Base-by-base conservation (phyloP, 257 asterid species). In the Forsythia viridissima region DNA sequence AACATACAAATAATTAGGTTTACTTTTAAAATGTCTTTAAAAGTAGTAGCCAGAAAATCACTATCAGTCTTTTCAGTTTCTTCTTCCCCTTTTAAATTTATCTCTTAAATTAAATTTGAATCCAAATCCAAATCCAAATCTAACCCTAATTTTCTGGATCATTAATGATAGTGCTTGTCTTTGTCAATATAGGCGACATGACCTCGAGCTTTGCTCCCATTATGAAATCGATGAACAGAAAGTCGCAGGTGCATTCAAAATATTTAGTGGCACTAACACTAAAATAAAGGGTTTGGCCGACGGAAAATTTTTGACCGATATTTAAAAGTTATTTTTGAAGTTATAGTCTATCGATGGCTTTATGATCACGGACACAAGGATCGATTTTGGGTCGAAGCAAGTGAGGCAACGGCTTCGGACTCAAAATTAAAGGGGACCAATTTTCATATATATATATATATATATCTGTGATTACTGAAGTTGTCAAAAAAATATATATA, bases 121-220 rank as follows among this genome's bases (percentile, higher is more conserved):
- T 79, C 46, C 69, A 63, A 63, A 48, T 36, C 16, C 8, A n/a
- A 68, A n/a, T 57, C 66, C 24, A 57, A 68, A n/a, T 57, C 66
- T 9, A 57, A 81, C 77, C 76, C 79, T 71, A 77, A 76, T 85
- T 88, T 85, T 84, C 8, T 79, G 87, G 81, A 72, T 85, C 77
- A 55, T 78, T 63, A 46, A 75, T 55, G 67, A 70, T 73, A 80
- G 87, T 83, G 89, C 79, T 30, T 61, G 84, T 79, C 80, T 72
- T 75, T 88, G 67, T 51, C 70, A 42, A 67, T 57, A 39, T 78
- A 77, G 79, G 63, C 78, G 76, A 76, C 71, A 82, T 37, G 18
- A 67, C 90, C 93, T 91, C 96, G 92, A 91, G 93, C 93, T 87
- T 79, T 83, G 96, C 79, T 83, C 96, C 95, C 93, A 91, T 82